Percentiles rank a stretch among this genome's conserved stretches.
Evolutionary conservation across 1,139 yeast species (phyloP).

Genomic region (Taphrina confusa): DNA sequence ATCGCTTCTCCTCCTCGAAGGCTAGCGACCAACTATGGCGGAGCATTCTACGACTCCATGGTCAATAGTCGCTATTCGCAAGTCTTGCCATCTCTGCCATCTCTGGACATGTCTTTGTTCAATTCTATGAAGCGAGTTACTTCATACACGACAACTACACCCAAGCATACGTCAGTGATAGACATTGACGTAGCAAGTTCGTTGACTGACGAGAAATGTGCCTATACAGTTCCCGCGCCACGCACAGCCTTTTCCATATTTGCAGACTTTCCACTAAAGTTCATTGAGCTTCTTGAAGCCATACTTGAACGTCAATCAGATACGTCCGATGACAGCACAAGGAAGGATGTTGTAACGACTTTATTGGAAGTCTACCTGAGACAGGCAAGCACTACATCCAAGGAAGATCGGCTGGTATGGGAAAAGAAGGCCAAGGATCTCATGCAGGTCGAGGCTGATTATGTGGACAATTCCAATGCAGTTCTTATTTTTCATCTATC

Average conservation of each 20-base stretch:
- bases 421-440: conserved; percentile 61
- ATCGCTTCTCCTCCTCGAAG: conserved; percentile 22
- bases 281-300: conserved; percentile 92
- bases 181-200: neutral
- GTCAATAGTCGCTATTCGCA: conserved; percentile 24
- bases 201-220: conserved; percentile 2
- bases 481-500: conserved; percentile 42
- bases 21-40: conserved; percentile 32
- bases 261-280: conserved; percentile 78
- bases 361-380: conserved; percentile 78
- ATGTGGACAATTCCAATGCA: conserved; percentile 41
- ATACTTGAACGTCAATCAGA: conserved; percentile 49
- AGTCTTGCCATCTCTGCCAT: conserved; percentile 24
- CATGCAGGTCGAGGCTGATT: conserved; percentile 50
- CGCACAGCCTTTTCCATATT: conserved; percentile 83
- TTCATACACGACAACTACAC: neutral
- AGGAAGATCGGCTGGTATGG: conserved; percentile 56
- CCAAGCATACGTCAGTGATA: neutral
- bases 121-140: conserved; percentile 17
- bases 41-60: conserved; percentile 34
- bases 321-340: conserved; percentile 50
- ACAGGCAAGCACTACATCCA: conserved; percentile 53
- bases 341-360: conserved; percentile 71
- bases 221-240: conserved; percentile 67
- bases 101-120: conserved; percentile 27